phyloP scores from a whole-genome alignment of 148 eudicot species.

The Spergularia bocconei region DNA sequence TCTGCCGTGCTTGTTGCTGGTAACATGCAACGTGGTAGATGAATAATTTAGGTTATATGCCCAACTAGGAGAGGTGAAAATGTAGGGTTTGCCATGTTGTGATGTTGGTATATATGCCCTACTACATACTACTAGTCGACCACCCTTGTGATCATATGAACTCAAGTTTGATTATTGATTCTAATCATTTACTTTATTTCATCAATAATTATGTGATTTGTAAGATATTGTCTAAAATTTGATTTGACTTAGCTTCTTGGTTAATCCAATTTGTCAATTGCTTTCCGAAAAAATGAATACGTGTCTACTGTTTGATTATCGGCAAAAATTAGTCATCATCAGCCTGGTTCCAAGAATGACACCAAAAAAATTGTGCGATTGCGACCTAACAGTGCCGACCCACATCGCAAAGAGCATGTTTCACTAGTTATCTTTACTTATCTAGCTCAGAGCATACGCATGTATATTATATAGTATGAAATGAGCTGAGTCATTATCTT shows the following conservation, averaged over 20 bases:
- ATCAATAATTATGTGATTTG: background rate
- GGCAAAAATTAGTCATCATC: background rate
- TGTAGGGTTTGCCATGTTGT: background rate
- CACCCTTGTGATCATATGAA: conserved; percentile 13
- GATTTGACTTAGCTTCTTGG: background rate
- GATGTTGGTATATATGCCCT: no score
- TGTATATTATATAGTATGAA: background rate
- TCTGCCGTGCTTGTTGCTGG: background rate
- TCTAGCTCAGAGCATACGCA: background rate
- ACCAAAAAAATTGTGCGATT: conserved; percentile 1
- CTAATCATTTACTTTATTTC: background rate
- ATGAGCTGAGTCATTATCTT: background rate
- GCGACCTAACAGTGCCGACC: conserved; percentile 20
- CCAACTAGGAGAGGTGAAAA: background rate
- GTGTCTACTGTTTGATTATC: background rate
- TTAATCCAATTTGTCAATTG: background rate
- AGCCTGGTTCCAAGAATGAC: background rate
- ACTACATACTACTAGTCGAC: conserved; percentile 10
- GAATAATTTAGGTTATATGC: conserved; percentile 15
- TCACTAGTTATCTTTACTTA: background rate
- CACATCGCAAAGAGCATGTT: conserved; percentile 13
- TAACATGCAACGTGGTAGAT: conserved; percentile 27
- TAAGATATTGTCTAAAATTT: background rate
- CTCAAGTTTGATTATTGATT: background rate
- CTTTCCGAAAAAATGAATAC: background rate